A percentile compares a stretch with the other conserved stretches of the same genome.
Evolutionary conservation across 176 grass and related monocot species (phyloP).

Genomic region (Zea mays): Zm-B73-REFERENCE-NAM-5.0 NC_050103.1:84028001-84028500

Average conservation of each 20-base stretch:
- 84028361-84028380: not conserved
- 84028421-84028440: not conserved
- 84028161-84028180: conserved; percentile 85
- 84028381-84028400: not conserved
- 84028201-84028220: conserved; percentile 91
- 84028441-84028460: not conserved
- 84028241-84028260: conserved; percentile 94
- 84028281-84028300: conserved; percentile 40
- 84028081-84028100: conserved; percentile 48
- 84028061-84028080: conserved; percentile 53
- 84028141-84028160: conserved; percentile 89
- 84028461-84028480: too few relatives aligned
- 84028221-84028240: conserved; percentile 88
- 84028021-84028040: conserved; percentile 76
- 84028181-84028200: conserved; percentile 94
- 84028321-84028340: not conserved
- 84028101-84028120: conserved; percentile 16
- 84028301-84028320: not conserved
- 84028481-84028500: too few relatives aligned
- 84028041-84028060: conserved; percentile 48
- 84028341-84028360: not conserved
- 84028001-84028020: conserved; percentile 63
- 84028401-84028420: not conserved
- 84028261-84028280: conserved; percentile 97
- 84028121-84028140: conserved; percentile 54